Evolutionary conservation across 1,284 basidiomycete species (phyloP).

Genomic region (Ceratorhiza oryzae-sativae): DNA sequence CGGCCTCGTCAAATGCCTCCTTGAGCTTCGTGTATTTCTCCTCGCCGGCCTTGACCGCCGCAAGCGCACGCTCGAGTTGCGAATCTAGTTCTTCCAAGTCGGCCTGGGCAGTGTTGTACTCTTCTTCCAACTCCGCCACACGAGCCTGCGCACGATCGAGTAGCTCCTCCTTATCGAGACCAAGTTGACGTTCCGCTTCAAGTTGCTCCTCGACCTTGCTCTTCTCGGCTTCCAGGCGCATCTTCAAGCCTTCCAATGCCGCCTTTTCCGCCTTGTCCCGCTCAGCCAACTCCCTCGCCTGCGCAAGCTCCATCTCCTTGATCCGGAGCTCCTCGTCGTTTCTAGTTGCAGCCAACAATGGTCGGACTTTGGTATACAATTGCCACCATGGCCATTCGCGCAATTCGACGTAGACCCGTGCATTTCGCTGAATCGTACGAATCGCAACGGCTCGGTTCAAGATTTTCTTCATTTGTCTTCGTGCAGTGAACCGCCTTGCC

Average conservation of each 20-base stretch:
- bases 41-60: constrained; percentile 77
- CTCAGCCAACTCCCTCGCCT: constrained; percentile 85
- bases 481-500: constrained; percentile 83
- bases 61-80: constrained; percentile 82
- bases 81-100: constrained; percentile 87
- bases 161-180: constrained; percentile 85
- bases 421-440: constrained; percentile 93
- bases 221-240: constrained; percentile 83
- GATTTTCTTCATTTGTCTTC: constrained; percentile 93
- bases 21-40: constrained; percentile 77
- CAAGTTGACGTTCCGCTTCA: constrained; percentile 80
- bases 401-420: constrained; percentile 86
- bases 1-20: constrained; percentile 79
- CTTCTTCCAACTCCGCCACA: constrained; percentile 86
- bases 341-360: constrained; percentile 89
- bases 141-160: constrained; percentile 85
- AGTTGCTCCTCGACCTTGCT: constrained; percentile 81
- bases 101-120: constrained; percentile 77
- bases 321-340: constrained; percentile 90
- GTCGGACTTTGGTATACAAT: constrained; percentile 94
- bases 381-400: constrained; percentile 99
- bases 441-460: constrained; percentile 92
- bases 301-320: constrained; percentile 85
- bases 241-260: constrained; percentile 78
- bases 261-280: constrained; percentile 83